Conservation (phyloP, 2,329 filamentous ascomycete genomes). For the Epichloe festucae region DNA sequence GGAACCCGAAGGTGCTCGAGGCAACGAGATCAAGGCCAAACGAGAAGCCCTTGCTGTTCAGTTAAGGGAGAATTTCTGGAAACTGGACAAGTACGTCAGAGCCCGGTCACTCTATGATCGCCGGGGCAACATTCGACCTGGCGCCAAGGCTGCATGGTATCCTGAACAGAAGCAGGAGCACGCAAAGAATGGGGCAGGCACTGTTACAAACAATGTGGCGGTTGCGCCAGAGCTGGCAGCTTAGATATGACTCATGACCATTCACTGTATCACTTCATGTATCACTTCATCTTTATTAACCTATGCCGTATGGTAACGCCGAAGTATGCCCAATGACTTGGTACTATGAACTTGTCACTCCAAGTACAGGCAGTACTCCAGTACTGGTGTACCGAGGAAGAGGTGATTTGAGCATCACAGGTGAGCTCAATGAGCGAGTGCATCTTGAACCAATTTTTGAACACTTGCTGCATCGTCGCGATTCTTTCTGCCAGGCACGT, state of each 20-base stretch:
- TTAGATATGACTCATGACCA: background rate
- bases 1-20: slow-evolving; percentile 14
- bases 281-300: too few relatives aligned
- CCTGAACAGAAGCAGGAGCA: background rate
- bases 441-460: too few relatives aligned
- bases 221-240: background rate
- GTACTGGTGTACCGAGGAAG: too few relatives aligned
- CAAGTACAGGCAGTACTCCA: too few relatives aligned
- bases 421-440: too few relatives aligned
- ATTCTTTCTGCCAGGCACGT: too few relatives aligned
- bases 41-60: slow-evolving; percentile 35
- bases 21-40: slow-evolving; percentile 15
- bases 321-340: too few relatives aligned
- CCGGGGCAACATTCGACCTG: slow-evolving; percentile 3
- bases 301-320: too few relatives aligned
- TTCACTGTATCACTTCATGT: too few relatives aligned
- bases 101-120: slow-evolving; percentile 52
- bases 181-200: background rate
- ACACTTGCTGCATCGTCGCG: too few relatives aligned
- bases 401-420: too few relatives aligned
- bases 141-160: slow-evolving; percentile 3
- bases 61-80: slow-evolving; percentile 54
- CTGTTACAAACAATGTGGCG: background rate
- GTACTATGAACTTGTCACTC: too few relatives aligned
- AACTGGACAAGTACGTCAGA: slow-evolving; percentile 53